Conservation (phyloP, 192 early-diverging fungal genomes). For the Backusella tuberculispora region DNA sequence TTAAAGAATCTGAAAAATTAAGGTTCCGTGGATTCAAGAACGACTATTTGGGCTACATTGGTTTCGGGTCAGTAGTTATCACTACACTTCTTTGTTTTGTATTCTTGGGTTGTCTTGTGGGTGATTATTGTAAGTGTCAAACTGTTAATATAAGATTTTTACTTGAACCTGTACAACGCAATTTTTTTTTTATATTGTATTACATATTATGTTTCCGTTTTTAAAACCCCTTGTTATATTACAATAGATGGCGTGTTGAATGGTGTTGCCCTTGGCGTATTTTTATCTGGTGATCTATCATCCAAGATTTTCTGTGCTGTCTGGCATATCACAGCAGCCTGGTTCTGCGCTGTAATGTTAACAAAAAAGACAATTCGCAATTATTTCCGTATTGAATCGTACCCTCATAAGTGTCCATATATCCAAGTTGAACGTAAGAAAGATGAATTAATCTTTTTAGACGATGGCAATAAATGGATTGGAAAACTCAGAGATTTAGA, state of each 20-base stretch:
- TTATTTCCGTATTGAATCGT: constrained; percentile 71
- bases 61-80: constrained; percentile 51
- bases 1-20: constrained; percentile 43
- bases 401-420: constrained; percentile 46
- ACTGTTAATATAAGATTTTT: neutral
- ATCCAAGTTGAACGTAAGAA: constrained; percentile 62
- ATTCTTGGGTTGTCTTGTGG: constrained; percentile 66
- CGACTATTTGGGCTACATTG: constrained; percentile 56
- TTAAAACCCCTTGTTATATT: neutral
- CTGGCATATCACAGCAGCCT: constrained; percentile 76
- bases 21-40: constrained; percentile 67
- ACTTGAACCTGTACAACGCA: neutral
- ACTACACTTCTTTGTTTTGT: constrained; percentile 69
- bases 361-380: constrained; percentile 55
- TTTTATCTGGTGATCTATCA: constrained; percentile 64
- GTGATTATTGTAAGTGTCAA: constrained; percentile 69
- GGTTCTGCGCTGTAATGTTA: constrained; percentile 63
- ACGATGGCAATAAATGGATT: constrained; percentile 50
- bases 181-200: neutral
- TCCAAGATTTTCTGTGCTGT: constrained; percentile 69
- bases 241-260: constrained; percentile 53
- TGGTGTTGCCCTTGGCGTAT: constrained; percentile 54
- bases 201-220: neutral
- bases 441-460: constrained; percentile 54
- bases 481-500: constrained; percentile 42